Conservation (phyloP, 2,329 filamentous ascomycete species). For the Sphaerostilbella broomeana region DNA sequence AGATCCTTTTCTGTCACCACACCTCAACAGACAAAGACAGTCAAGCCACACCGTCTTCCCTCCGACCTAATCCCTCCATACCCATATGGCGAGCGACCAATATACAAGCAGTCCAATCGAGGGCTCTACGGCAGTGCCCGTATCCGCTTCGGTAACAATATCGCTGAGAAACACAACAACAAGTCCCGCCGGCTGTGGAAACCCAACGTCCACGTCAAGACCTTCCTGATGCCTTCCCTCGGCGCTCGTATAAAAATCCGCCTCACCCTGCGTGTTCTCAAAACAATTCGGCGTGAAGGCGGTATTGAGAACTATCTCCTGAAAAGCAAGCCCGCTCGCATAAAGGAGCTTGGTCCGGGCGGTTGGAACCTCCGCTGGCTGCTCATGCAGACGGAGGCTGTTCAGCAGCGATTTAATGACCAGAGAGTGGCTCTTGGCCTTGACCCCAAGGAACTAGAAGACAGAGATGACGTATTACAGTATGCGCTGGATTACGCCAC, state of each 20-base stretch:
- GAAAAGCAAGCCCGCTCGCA: conserved; percentile 66
- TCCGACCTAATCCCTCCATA: conserved; percentile 55
- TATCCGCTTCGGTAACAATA: conserved; percentile 74
- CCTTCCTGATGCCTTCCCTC: conserved; percentile 58
- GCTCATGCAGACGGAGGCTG: conserved; percentile 67
- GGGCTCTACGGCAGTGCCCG: conserved; percentile 65
- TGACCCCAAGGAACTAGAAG: conserved; percentile 29
- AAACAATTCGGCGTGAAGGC: conserved; percentile 75
- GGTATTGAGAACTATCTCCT: conserved; percentile 89
- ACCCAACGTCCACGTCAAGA: conserved; percentile 65
- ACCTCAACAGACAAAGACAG: conserved; percentile 32
- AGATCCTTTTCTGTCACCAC: conserved; percentile 34
- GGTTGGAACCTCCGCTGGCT: conserved; percentile 90
- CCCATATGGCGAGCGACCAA: conserved; percentile 61
- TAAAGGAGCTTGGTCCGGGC: conserved; percentile 80
- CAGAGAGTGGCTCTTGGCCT: conserved; percentile 63
- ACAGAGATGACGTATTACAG: conserved; percentile 33
- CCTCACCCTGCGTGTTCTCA: conserved; percentile 62
- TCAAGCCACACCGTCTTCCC: conserved; percentile 39
- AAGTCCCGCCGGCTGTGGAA: conserved; percentile 70
- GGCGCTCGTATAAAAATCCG: conserved; percentile 58
- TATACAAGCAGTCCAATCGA: conserved; percentile 75
- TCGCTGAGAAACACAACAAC: conserved; percentile 61
- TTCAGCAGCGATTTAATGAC: conserved; percentile 58
- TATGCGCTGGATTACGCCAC: conserved; percentile 38